Evolutionary conservation across 179 eudicot genomes (phyloP).

Genomic region (Camellia oleifera): DNA sequence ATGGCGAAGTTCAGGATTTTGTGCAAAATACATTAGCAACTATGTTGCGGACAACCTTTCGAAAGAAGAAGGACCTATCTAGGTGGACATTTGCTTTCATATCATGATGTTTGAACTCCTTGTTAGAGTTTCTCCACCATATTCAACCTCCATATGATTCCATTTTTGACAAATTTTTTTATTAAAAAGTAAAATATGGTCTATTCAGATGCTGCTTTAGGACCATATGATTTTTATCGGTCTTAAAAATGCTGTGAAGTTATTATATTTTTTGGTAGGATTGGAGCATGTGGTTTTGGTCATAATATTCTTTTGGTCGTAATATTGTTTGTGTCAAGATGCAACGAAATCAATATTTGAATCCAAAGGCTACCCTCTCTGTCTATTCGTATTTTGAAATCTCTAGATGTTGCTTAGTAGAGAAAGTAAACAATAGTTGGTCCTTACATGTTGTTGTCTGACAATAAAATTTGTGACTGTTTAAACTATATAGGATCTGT

Average conservation of each 20-base stretch:
- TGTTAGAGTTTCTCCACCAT: neutral
- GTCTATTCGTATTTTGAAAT: constrained; percentile 1
- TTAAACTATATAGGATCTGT: neutral
- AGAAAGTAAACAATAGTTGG: neutral
- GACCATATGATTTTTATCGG: neutral
- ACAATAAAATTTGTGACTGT: neutral
- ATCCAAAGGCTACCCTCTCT: neutral
- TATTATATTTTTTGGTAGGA: neutral
- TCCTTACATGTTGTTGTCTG: neutral
- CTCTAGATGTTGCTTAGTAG: neutral
- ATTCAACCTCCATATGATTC: neutral
- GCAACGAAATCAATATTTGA: neutral
- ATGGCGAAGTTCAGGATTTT: constrained; percentile 98
- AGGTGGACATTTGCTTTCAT: constrained; percentile 45
- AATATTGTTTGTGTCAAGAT: neutral
- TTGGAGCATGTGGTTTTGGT: neutral
- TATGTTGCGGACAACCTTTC: constrained; percentile 91
- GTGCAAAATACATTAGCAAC: constrained; percentile 93
- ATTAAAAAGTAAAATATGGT: neutral
- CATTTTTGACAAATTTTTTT: neutral
- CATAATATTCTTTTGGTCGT: neutral
- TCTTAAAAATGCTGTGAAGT: neutral
- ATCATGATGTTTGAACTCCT: neutral
- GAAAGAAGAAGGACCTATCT: constrained; percentile 91
- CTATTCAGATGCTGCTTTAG: neutral